A percentile compares a stretch with the other conserved stretches of the same genome.
Evolutionary conservation across 768 basidiomycete species (phyloP).

Genomic region (Lactifluus subvellereus): DNA sequence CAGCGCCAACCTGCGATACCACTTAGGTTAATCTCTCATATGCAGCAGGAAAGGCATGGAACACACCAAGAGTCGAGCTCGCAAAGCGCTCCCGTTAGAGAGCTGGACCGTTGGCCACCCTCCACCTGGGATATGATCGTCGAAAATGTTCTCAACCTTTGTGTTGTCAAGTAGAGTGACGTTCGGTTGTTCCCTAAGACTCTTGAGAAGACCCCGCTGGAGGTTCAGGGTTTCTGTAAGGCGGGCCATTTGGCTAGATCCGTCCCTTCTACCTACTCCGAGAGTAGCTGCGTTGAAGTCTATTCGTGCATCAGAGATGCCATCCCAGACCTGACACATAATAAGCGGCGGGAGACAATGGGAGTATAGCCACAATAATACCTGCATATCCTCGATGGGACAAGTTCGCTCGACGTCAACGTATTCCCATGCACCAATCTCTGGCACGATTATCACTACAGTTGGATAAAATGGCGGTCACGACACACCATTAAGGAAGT

Average conservation of each 20-base stretch:
- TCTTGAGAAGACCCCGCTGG: slow-evolving; percentile 73
- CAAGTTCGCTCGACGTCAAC: slow-evolving; percentile 63
- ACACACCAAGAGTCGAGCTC: slow-evolving; percentile 71
- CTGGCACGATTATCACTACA: slow-evolving; percentile 35
- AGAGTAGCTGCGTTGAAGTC: slow-evolving; percentile 57
- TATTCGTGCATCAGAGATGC: slow-evolving; percentile 74
- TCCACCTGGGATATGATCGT: slow-evolving; percentile 42
- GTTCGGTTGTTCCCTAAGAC: slow-evolving; percentile 45
- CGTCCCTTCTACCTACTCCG: slow-evolving; percentile 25
- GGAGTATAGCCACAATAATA: slow-evolving; percentile 29
- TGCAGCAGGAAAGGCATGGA: not conserved
- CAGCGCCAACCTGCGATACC: slow-evolving; percentile 76
- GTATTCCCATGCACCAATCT: slow-evolving; percentile 77
- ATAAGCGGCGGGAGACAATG: slow-evolving; percentile 9
- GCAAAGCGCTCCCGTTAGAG: slow-evolving; percentile 56
- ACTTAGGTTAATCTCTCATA: slow-evolving; percentile 1
- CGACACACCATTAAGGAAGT: slow-evolving; percentile 56
- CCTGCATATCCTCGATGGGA: slow-evolving; percentile 83
- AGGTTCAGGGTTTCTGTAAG: slow-evolving; percentile 92
- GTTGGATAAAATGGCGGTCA: not conserved
- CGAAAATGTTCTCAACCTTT: slow-evolving; percentile 65
- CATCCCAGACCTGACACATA: slow-evolving; percentile 78
- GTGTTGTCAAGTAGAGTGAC: slow-evolving; percentile 66
- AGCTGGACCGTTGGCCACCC: slow-evolving; percentile 80
- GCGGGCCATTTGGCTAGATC: slow-evolving; percentile 58